These are phyloP conservation scores for Talaromyces sp. DNA, from an alignment of 2,329 filamentous ascomycete genomes.

Conservation along the genomic window DNA sequence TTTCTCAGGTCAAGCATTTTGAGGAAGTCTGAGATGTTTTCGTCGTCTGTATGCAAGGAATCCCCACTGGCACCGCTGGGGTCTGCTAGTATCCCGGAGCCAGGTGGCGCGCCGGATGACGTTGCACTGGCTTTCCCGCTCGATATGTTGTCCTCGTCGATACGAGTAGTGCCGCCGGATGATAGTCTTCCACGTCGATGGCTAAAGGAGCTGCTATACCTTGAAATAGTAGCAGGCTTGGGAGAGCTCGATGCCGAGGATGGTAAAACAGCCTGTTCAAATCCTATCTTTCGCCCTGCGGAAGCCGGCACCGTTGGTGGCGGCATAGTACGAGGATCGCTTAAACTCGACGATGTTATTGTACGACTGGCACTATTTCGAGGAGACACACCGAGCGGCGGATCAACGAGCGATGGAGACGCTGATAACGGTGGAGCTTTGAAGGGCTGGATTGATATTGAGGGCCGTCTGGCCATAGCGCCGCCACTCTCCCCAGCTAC, in stretches of 20 bases:
- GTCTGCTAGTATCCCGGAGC: constrained; percentile 75
- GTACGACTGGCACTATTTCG: constrained; percentile 48
- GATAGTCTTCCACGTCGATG: constrained; percentile 78
- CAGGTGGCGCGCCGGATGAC: constrained; percentile 61
- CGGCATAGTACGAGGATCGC: constrained; percentile 42
- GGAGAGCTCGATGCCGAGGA: constrained; percentile 73
- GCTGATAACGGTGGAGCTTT: constrained; percentile 94
- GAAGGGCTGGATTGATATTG: constrained; percentile 90
- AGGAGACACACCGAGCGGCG: constrained; percentile 53
- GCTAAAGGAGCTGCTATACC: constrained; percentile 92
- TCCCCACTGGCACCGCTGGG: constrained; percentile 63
- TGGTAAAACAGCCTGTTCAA: constrained; percentile 59
- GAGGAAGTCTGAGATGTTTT: constrained; percentile 90
- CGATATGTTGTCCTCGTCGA: constrained; percentile 52
- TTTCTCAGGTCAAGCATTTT: constrained; percentile 85
- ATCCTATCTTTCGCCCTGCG: constrained; percentile 40
- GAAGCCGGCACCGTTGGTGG: constrained; percentile 40
- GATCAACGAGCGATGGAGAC: constrained; percentile 64
- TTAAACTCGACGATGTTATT: constrained; percentile 35
- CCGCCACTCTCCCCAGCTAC: constrained; percentile 51
- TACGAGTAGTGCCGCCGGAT: constrained; percentile 65
- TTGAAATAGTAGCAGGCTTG: constrained; percentile 71
- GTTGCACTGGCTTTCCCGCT: constrained; percentile 59
- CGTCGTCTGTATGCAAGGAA: constrained; percentile 75
- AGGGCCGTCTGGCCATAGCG: constrained; percentile 66